These are phyloP conservation scores for Metschnikowia cerradonensis DNA, from an alignment of 805 yeast species.

Conservation along the genomic window DNA sequence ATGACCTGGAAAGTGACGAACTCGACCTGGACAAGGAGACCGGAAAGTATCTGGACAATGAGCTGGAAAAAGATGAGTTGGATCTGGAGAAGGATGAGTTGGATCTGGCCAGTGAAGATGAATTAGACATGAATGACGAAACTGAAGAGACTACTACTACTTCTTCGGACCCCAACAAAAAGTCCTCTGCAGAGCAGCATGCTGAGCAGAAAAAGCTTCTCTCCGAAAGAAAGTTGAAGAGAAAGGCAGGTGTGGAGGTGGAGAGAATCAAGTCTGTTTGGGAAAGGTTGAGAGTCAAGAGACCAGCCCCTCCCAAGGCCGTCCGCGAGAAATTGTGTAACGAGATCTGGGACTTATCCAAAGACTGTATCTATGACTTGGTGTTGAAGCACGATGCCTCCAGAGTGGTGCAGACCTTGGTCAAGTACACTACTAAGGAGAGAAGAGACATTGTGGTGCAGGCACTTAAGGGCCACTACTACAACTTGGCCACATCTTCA, in stretches of 20 bases:
- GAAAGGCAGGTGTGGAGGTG: constrained; percentile 84
- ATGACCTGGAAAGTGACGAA: constrained; percentile 21
- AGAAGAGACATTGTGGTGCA: constrained; percentile 67
- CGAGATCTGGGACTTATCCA: constrained; percentile 80
- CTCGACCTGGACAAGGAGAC: constrained; percentile 19
- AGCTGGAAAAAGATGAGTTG: constrained; percentile 9
- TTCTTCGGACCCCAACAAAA: constrained; percentile 39
- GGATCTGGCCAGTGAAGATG: constrained; percentile 18
- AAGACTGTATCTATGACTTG: constrained; percentile 73
- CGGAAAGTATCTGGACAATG: constrained; percentile 16
- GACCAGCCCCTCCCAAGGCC: constrained; percentile 73
- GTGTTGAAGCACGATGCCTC: constrained; percentile 96
- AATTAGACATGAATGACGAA: constrained; percentile 26
- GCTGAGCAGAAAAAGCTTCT: constrained; percentile 76
- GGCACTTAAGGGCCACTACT: constrained; percentile 70
- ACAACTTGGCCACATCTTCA: constrained; percentile 81
- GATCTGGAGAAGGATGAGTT: constrained; percentile 11
- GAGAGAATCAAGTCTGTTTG: constrained; percentile 81
- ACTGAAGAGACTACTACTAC: constrained; percentile 17
- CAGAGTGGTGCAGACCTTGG: constrained; percentile 89
- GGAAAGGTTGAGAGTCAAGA: constrained; percentile 87
- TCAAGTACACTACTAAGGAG: constrained; percentile 78
- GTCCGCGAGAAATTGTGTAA: constrained; percentile 73
- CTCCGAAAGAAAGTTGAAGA: constrained; percentile 78
- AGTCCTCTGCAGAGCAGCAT: constrained; percentile 62